Conservation (phyloP, 225 moss, liverwort and hornwort species). For the Polytrichum commune region DNA sequence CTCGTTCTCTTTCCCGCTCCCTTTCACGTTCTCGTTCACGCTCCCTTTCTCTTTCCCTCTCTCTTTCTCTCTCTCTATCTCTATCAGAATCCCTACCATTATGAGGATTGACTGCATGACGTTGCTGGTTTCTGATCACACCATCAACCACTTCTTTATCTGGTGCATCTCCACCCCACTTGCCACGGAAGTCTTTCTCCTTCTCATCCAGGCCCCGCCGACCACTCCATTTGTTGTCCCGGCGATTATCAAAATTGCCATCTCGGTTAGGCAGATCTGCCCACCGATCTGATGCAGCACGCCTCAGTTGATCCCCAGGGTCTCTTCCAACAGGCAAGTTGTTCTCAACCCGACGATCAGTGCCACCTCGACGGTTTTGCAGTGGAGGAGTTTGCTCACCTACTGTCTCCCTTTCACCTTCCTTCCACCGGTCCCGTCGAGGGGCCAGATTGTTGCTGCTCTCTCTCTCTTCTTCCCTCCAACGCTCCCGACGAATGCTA, state of each 20-base stretch:
- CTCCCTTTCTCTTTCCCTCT: constrained; percentile 29
- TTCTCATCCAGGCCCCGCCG: constrained; percentile 75
- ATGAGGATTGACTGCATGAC: constrained; percentile 32
- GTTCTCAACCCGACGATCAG: constrained; percentile 61
- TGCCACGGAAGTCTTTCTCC: constrained; percentile 62
- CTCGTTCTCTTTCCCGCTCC: constrained; percentile 10
- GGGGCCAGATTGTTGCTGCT: constrained; percentile 50
- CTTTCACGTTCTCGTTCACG: constrained; percentile 29
- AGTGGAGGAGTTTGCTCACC: constrained; percentile 44
- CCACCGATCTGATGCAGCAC: constrained; percentile 51
- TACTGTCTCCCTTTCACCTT: constrained; percentile 54
- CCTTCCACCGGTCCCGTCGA: constrained; percentile 71
- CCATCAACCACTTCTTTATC: constrained; percentile 59
- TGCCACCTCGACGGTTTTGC: constrained; percentile 39
- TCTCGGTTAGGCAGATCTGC: constrained; percentile 57
- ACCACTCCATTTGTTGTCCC: constrained; percentile 68
- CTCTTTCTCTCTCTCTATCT: constrained; percentile 35
- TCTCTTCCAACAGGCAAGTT: constrained; percentile 47
- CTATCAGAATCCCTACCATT: constrained; percentile 41
- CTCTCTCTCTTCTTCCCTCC: constrained; percentile 78
- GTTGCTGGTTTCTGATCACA: constrained; percentile 40
- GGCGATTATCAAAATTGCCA: constrained; percentile 62
- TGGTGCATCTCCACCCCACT: constrained; percentile 48
- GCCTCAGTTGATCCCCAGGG: constrained; percentile 42
- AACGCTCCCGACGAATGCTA: constrained; percentile 61